phyloP scores from a whole-genome alignment of 1,284 basidiomycete species.

The Tylopilus sp. region DNA sequence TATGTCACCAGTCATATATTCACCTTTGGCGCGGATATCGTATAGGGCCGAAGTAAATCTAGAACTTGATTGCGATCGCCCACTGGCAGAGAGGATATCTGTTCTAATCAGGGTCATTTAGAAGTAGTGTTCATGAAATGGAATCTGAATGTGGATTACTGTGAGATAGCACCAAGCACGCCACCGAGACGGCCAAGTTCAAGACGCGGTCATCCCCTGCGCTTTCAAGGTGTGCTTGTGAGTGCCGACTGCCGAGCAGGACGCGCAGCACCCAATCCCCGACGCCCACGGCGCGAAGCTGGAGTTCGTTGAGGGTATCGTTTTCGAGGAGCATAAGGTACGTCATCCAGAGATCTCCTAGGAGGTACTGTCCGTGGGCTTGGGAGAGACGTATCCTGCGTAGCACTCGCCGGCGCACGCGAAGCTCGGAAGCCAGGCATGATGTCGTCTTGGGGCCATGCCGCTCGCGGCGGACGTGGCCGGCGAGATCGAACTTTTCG shows the following conservation, averaged over 20 bases:
- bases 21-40: constrained; percentile 28
- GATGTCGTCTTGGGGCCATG: constrained; percentile 37
- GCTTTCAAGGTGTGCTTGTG: constrained; percentile 3
- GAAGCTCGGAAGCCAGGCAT: constrained; percentile 45
- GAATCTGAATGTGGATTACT: constrained; percentile 32
- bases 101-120: constrained; percentile 31
- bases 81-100: constrained; percentile 33
- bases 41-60: constrained; percentile 38
- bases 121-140: constrained; percentile 23
- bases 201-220: constrained; percentile 16
- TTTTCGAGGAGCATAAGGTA: constrained; percentile 52
- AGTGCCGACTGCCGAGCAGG: constrained; percentile 16
- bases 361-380: constrained; percentile 29
- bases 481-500: constrained; percentile 48
- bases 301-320: constrained; percentile 41
- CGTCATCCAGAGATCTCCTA: constrained; percentile 47
- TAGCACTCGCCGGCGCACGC: constrained; percentile 42
- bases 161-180: constrained; percentile 36
- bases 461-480: constrained; percentile 36
- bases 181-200: constrained; percentile 33
- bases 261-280: constrained; percentile 33
- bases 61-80: constrained; percentile 37
- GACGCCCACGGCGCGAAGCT: constrained; percentile 39
- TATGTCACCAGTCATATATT: constrained; percentile 20
- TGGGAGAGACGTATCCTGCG: constrained; percentile 41